Percentiles rank a stretch among this genome's conserved stretches.
Evolutionary conservation across 2,329 filamentous ascomycete genomes (phyloP).

Genomic region (Fusarium haematococcum): DNA sequence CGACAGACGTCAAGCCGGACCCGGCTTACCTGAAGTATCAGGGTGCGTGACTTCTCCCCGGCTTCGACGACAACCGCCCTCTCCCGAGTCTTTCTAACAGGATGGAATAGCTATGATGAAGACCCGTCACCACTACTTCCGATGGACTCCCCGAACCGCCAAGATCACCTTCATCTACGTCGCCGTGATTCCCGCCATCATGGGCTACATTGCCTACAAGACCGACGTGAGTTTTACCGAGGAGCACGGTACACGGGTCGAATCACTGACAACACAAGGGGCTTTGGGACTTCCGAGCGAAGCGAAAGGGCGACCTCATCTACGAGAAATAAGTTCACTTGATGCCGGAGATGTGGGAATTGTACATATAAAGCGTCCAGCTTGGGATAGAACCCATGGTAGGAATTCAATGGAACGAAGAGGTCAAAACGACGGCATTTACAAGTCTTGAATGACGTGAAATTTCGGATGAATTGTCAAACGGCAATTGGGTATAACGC

Average conservation of each 20-base stretch:
- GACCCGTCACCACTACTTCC: slow-evolving; percentile 94
- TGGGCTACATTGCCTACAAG: slow-evolving; percentile 80
- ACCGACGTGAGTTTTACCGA: slow-evolving; percentile 79
- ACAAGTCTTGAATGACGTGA: slow-evolving; percentile 15
- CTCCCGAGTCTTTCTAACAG: slow-evolving; percentile 38
- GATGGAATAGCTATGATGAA: slow-evolving; percentile 76
- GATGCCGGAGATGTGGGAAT: slow-evolving; percentile 23
- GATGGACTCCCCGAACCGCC: slow-evolving; percentile 88
- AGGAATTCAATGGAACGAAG: slow-evolving; percentile 34
- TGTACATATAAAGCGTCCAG: slow-evolving; percentile 58
- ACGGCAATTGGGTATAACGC: slow-evolving; percentile 45
- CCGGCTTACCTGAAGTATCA: slow-evolving; percentile 56
- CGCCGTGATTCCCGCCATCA: slow-evolving; percentile 74
- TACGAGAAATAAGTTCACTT: slow-evolving; percentile 73
- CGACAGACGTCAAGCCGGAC: slow-evolving; percentile 55
- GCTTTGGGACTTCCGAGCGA: slow-evolving; percentile 85
- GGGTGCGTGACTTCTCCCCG: slow-evolving; percentile 48
- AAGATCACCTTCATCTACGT: slow-evolving; percentile 83
- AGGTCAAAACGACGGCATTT: slow-evolving; percentile 18
- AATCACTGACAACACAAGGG: slow-evolving; percentile 68
- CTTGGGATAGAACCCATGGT: slow-evolving; percentile 45
- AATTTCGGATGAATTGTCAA: background rate
- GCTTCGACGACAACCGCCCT: slow-evolving; percentile 23
- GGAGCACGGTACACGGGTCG: background rate
- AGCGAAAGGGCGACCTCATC: slow-evolving; percentile 88